A percentile compares a stretch with the other conserved stretches of the same genome.
Evolutionary conservation across 805 yeast species (phyloP).

Genomic region (Clavispora carvajalis): DNA sequence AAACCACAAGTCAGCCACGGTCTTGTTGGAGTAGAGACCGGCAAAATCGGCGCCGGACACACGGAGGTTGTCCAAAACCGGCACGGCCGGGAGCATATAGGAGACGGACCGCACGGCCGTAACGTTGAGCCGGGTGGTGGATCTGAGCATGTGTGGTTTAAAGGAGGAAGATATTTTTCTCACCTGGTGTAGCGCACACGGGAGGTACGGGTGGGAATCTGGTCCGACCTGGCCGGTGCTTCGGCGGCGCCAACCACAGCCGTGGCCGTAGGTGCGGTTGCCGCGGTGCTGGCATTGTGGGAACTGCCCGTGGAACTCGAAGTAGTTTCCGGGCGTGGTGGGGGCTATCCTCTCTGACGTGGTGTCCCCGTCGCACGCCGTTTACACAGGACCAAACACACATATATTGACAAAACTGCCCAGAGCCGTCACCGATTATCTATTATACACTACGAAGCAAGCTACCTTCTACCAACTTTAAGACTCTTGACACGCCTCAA

Average conservation of each 20-base stretch:
- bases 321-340: no score
- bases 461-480: constrained; percentile 58
- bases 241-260: no score
- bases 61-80: constrained; percentile 25
- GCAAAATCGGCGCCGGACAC: constrained; percentile 32
- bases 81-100: constrained; percentile 30
- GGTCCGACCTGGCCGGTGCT: no score
- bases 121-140: background rate
- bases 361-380: no score
- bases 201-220: background rate
- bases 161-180: background rate
- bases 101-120: constrained; percentile 18
- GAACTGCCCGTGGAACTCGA: no score
- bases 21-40: constrained; percentile 45
- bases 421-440: constrained; percentile 1
- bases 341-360: no score
- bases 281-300: no score
- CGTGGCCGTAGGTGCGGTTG: background rate
- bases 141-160: background rate
- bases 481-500: constrained; percentile 84
- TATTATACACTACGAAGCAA: constrained; percentile 2
- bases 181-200: background rate
- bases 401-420: constrained; percentile 1
- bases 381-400: background rate
- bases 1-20: constrained; percentile 49